A percentile compares a stretch with the other conserved stretches of the same genome.
Conservation (phyloP, 805 yeast genomes). For the Candida pini region DNA sequence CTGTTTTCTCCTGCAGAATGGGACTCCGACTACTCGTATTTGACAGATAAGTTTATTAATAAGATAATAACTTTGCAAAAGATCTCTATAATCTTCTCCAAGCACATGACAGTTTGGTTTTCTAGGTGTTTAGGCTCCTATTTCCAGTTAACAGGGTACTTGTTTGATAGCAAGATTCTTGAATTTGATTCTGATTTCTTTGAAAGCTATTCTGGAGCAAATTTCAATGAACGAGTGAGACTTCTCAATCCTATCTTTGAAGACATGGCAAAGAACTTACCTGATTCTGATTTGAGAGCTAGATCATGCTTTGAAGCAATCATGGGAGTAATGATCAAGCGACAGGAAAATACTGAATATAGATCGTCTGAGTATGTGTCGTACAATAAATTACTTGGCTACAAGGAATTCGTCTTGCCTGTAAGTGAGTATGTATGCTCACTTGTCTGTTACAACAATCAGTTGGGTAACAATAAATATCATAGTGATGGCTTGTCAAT, state of each 20-base stretch:
- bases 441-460: constrained; percentile 25
- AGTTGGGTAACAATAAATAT: constrained; percentile 7
- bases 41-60: constrained; percentile 10
- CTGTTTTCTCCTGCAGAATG: constrained; percentile 5
- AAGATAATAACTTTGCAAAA: too few relatives aligned
- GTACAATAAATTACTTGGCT: constrained; percentile 16
- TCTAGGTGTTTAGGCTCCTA: constrained; percentile 26
- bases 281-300: constrained; percentile 16
- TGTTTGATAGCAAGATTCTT: constrained; percentile 7
- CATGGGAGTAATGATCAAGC: constrained; percentile 34
- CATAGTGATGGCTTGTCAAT: constrained; percentile 8
- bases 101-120: constrained; percentile 30
- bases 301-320: constrained; percentile 32
- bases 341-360: constrained; percentile 12
- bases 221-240: constrained; percentile 16
- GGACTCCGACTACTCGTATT: not conserved
- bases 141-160: constrained; percentile 23
- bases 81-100: too few relatives aligned
- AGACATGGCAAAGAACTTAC: constrained; percentile 18
- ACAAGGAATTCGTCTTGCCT: constrained; percentile 24
- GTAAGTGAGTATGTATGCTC: constrained; percentile 32
- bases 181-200: constrained; percentile 16
- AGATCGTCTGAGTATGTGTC: constrained; percentile 22
- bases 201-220: constrained; percentile 6
- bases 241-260: constrained; percentile 26